Evolutionary conservation across 2,329 filamentous ascomycete species (phyloP).

Genomic region (Fusarium oxysporum): DNA sequence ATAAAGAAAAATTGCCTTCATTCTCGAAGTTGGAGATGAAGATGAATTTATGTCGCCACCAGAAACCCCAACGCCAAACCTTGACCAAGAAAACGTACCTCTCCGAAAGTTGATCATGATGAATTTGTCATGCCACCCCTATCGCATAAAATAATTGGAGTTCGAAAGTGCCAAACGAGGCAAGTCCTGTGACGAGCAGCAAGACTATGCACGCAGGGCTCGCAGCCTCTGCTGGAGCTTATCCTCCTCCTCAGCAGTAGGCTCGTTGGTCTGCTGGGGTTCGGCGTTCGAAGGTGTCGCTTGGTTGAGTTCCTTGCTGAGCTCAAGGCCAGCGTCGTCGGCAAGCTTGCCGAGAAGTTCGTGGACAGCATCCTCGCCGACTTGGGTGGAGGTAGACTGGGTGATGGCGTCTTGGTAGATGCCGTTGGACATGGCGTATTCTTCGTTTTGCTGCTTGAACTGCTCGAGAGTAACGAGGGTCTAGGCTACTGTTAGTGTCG

Average conservation of each 20-base stretch:
- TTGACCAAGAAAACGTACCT: constrained; percentile 30
- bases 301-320: constrained; percentile 77
- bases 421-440: constrained; percentile 72
- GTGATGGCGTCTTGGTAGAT: constrained; percentile 90
- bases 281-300: constrained; percentile 68
- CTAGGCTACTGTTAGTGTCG: constrained; percentile 48
- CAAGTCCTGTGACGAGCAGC: too few relatives aligned
- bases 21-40: constrained; percentile 21
- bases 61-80: constrained; percentile 41
- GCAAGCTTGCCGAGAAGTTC: constrained; percentile 86
- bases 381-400: constrained; percentile 77
- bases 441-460: constrained; percentile 71
- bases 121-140: not conserved
- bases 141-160: not conserved
- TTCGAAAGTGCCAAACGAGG: not conserved
- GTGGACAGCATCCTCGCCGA: constrained; percentile 87
- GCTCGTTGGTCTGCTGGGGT: constrained; percentile 70
- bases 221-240: constrained; percentile 72
- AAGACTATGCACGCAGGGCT: constrained; percentile 63
- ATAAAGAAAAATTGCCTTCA: constrained; percentile 15
- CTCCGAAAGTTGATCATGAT: constrained; percentile 2
- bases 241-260: constrained; percentile 83
- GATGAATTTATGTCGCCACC: constrained; percentile 31
- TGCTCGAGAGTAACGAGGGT: constrained; percentile 71
- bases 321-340: constrained; percentile 87